Conservation (phyloP, 2,329 filamentous ascomycete species). For the Pyrenochaeta sp. region DNA sequence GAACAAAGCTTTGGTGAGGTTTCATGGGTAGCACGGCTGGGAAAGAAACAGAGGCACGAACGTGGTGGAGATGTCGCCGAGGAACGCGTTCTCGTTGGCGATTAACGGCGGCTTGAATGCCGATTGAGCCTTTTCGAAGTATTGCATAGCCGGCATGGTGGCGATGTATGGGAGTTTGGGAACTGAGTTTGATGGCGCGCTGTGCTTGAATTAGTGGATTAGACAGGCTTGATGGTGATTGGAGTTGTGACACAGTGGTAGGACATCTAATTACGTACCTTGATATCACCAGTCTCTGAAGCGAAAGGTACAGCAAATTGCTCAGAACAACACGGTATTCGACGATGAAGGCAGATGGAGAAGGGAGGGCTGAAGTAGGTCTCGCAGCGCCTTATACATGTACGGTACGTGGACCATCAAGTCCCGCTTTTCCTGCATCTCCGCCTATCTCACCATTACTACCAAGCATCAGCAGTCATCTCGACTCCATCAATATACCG, state of each 20-base stretch:
- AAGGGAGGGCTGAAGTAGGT: background rate
- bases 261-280: no score
- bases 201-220: background rate
- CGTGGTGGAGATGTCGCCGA: constrained; percentile 69
- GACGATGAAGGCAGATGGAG: background rate
- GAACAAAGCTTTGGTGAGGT: no score
- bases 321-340: background rate
- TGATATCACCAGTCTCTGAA: no score
- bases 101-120: constrained; percentile 71
- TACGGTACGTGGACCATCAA: background rate
- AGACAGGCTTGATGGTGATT: background rate
- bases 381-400: background rate
- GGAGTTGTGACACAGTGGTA: no score
- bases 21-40: no score
- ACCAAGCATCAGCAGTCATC: background rate
- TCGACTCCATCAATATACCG: background rate
- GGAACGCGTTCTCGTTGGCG: constrained; percentile 72
- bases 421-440: background rate
- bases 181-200: background rate
- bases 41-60: constrained; percentile 35
- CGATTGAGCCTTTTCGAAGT: constrained; percentile 66
- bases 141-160: constrained; percentile 51
- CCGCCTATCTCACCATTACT: background rate
- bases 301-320: background rate
- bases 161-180: background rate